Base-by-base conservation (phyloP, 1,284 basidiomycete species). In the Sanghuangporus weigelae region DNA sequence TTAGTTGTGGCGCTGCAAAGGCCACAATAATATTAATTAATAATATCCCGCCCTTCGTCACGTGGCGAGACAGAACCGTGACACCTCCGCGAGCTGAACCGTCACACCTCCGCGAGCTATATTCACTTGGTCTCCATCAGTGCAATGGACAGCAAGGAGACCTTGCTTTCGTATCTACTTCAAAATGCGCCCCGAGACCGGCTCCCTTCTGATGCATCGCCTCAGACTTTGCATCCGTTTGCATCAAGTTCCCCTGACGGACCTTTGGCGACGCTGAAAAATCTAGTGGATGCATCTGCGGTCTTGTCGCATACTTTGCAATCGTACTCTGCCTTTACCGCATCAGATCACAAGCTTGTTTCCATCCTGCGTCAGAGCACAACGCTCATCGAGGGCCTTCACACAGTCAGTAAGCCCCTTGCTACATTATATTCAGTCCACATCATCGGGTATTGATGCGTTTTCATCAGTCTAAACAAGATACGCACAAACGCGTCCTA, bases 361-460 rank as follows among this genome's bases (percentile, higher is more conserved):
- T 68, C 68, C 3, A 58, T 64, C 39, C 54, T 68, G 42, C 64
- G 68, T 6, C 68, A 69, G 44, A 60, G 60, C 56, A 64, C 67
- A 5, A 44, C 61, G 21, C 49, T 69, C 12, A 62, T 65, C 11
- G 60, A 67, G 36, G 61, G 66, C 26, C 63, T 69, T 38, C 63
- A 67, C 60, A 62, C 40, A 49, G 68, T 69, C 49, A 69, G 65
- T 63, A 50, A 53, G 44, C 38, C 40, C 16, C 38, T 16, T 38
- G 36, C 39, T 40, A 23, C 31, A 12, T 55, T 26, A 36, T 21
- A 26, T 56, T 42, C 38, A 35, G 16, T 38, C 2, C 23, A 31
- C 16, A 62, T 58, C 39, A 40, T 26, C 49, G 12, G 10, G n/a
- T 35, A 39, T 42, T 62, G 40, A 62, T 54, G 40, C 49, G n/a